Conservation (phyloP, 2,329 filamentous ascomycete genomes). For the Ophiostoma sp. region DNA sequence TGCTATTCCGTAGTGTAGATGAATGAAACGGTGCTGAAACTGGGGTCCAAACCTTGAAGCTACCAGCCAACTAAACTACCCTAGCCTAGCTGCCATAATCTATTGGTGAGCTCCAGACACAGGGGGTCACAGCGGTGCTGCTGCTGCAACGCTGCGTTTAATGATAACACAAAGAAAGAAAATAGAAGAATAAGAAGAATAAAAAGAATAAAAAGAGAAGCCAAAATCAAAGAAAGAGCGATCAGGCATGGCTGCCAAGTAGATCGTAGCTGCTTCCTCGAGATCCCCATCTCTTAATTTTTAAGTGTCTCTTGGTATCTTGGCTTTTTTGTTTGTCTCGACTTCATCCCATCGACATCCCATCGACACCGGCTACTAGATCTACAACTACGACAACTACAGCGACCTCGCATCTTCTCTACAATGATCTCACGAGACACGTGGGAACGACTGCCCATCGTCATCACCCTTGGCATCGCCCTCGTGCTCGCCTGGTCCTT, state of each 20-base stretch:
- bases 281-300: background rate
- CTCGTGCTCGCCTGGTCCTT: conserved; percentile 23
- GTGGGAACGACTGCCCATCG: conserved; percentile 17
- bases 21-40: conserved; percentile 9
- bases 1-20: background rate
- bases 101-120: background rate
- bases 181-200: background rate
- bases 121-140: background rate
- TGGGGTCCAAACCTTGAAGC: background rate
- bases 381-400: background rate
- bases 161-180: background rate
- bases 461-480: conserved; percentile 8
- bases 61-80: background rate
- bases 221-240: background rate
- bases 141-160: background rate
- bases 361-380: background rate
- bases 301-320: conserved; percentile 6
- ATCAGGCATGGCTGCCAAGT: background rate
- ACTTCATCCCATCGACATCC: background rate
- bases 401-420: background rate
- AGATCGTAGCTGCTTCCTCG: background rate
- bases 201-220: background rate
- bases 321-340: background rate
- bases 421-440: conserved; percentile 1
- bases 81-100: background rate